phyloP scores from a whole-genome alignment of 345 rosid genomes.

The Citrus australasica region DNA sequence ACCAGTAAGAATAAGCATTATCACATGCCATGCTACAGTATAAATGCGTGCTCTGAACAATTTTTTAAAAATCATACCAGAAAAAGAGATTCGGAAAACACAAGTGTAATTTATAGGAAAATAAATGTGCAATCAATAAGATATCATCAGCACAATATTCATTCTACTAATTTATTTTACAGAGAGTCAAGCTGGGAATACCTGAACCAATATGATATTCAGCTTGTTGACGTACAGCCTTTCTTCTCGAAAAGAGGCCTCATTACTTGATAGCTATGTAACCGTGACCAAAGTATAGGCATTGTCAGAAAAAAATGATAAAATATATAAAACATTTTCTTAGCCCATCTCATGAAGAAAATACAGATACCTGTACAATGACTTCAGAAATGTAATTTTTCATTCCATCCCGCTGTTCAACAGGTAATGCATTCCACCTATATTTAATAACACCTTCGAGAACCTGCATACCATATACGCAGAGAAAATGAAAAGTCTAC shows the following conservation, averaged over 20 bases:
- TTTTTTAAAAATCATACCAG: background rate
- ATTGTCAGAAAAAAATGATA: background rate
- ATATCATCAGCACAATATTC: background rate
- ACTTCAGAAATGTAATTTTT: slow-evolving; percentile 98
- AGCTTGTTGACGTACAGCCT: slow-evolving; percentile 94
- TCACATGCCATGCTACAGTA: background rate
- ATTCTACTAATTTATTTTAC: background rate
- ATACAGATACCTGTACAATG: slow-evolving; percentile 73
- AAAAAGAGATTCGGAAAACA: background rate
- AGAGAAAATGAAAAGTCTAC: background rate
- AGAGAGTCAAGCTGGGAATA: slow-evolving; percentile 10
- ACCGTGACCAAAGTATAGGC: slow-evolving; percentile 8
- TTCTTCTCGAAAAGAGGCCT: slow-evolving; percentile 77
- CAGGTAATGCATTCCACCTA: slow-evolving; percentile 98
- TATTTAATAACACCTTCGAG: slow-evolving; percentile 98
- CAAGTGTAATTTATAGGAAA: background rate
- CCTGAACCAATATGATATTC: slow-evolving; percentile 96
- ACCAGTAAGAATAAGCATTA: background rate
- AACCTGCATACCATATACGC: slow-evolving; percentile 47
- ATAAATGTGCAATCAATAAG: background rate
- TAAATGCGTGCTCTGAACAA: background rate
- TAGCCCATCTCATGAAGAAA: background rate
- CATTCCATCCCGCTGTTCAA: slow-evolving; percentile 97
- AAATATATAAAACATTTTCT: background rate
- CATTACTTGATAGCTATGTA: slow-evolving; percentile 81